phyloP scores from a whole-genome alignment of 2,329 filamentous ascomycete genomes.

The Thyridium curvatum region DNA sequence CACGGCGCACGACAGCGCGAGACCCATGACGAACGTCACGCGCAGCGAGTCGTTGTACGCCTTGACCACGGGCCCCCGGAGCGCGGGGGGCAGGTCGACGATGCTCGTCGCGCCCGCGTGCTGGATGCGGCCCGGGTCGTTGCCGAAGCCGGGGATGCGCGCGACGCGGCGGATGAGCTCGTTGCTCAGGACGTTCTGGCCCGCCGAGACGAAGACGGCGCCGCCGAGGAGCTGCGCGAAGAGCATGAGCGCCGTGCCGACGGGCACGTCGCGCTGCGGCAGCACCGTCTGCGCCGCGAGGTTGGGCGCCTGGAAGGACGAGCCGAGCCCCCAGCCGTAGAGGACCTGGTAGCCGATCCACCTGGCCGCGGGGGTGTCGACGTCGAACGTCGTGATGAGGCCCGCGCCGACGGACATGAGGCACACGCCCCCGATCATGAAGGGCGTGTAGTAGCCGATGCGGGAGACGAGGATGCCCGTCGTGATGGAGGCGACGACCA shows the following conservation, averaged over 20 bases:
- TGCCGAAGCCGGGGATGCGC: slow-evolving; percentile 21
- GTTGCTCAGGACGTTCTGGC: slow-evolving; percentile 31
- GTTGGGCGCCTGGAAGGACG: slow-evolving; percentile 25
- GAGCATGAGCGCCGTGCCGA: slow-evolving; percentile 35
- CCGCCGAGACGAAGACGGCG: slow-evolving; percentile 38
- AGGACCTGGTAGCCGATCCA: slow-evolving; percentile 31
- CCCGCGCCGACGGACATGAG: slow-evolving; percentile 18
- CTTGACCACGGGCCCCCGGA: slow-evolving; percentile 25
- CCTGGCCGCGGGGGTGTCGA: slow-evolving; percentile 16
- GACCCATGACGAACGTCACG: slow-evolving; percentile 52
- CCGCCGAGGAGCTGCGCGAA: slow-evolving; percentile 41
- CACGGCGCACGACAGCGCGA: slow-evolving; percentile 45
- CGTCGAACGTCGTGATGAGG: slow-evolving; percentile 25
- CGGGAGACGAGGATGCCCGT: slow-evolving; percentile 13
- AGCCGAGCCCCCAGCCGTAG: slow-evolving; percentile 26
- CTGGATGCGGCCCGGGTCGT: slow-evolving; percentile 24
- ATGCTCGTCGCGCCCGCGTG: slow-evolving; percentile 41
- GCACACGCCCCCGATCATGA: slow-evolving; percentile 19
- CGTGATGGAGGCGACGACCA: slow-evolving; percentile 14
- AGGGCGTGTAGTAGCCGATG: slow-evolving; percentile 26
- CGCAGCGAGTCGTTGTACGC: slow-evolving; percentile 59
- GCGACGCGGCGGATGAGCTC: slow-evolving; percentile 22
- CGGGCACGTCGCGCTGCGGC: slow-evolving; percentile 33
- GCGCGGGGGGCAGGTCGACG: slow-evolving; percentile 37
- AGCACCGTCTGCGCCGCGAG: slow-evolving; percentile 36